Percentiles rank a stretch among this genome's conserved stretches.
phyloP scores from a whole-genome alignment of 2,329 filamentous ascomycete species.

The Aspergillus unguis region DNA sequence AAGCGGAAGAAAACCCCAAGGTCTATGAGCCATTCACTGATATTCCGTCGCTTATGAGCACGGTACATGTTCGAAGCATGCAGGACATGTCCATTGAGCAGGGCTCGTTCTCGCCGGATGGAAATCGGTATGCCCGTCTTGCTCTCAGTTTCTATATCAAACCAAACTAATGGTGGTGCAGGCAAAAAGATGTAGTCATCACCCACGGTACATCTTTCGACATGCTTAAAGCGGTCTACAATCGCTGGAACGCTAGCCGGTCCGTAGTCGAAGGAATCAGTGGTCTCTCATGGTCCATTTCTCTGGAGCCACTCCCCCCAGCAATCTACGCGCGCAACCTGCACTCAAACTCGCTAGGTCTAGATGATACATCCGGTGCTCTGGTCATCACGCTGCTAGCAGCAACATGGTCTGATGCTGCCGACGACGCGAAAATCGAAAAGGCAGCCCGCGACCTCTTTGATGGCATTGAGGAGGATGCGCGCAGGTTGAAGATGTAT shows the following conservation, averaged over 20 bases:
- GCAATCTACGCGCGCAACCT: slow-evolving; percentile 1
- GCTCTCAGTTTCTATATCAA: slow-evolving; percentile 26
- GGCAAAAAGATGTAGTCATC: neutral
- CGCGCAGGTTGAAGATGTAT: slow-evolving; percentile 23
- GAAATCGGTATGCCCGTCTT: neutral
- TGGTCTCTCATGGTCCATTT: slow-evolving; percentile 5
- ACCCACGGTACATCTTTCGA: slow-evolving; percentile 31
- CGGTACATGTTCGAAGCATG: neutral
- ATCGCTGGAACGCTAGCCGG: slow-evolving; percentile 2
- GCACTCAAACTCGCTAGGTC: slow-evolving; percentile 22
- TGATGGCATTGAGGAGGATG: slow-evolving; percentile 2
- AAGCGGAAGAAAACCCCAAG: slow-evolving; percentile 32
- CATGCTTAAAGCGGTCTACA: slow-evolving; percentile 19
- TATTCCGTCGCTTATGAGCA: neutral
- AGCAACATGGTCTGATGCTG: slow-evolving; percentile 30
- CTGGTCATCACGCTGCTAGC: slow-evolving; percentile 26
- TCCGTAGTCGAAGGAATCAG: neutral
- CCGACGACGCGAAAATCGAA: slow-evolving; percentile 32
- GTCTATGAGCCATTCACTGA: slow-evolving; percentile 26
- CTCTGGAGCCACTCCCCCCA: slow-evolving; percentile 7
- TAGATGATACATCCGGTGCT: neutral
- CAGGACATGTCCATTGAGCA: neutral
- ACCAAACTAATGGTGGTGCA: neutral
- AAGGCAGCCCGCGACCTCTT: slow-evolving; percentile 22
- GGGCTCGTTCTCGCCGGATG: slow-evolving; percentile 1